A percentile compares a stretch with the other conserved stretches of the same genome.
phyloP scores from a whole-genome alignment of 83 land plant genomes.

The Thuja plicata region DNA sequence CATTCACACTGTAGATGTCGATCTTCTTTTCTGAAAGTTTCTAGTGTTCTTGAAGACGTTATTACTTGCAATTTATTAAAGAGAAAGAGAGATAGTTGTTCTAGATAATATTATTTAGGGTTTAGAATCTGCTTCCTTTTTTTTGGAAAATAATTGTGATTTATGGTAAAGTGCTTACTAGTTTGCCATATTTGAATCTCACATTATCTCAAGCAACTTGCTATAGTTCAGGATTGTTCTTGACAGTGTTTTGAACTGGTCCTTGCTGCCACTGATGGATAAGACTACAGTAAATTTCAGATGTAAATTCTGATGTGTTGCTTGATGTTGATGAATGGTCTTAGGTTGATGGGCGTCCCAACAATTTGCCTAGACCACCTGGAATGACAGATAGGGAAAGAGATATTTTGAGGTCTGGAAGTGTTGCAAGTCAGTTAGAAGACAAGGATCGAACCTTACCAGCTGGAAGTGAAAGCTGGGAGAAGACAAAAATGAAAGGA shows the following conservation, averaged over 20 bases:
- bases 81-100: not conserved
- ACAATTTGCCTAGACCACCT: constrained; percentile 47
- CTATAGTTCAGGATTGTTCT: not conserved
- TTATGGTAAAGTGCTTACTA: not conserved
- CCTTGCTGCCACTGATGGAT: not conserved
- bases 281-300: not conserved
- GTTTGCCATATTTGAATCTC: not conserved
- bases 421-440: constrained; percentile 41
- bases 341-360: constrained; percentile 71
- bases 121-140: not conserved
- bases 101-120: not conserved
- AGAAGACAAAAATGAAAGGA: constrained; percentile 79
- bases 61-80: not conserved
- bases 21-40: not conserved
- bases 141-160: not conserved
- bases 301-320: not conserved
- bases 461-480: constrained; percentile 78
- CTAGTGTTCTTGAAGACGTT: not conserved
- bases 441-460: constrained; percentile 68
- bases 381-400: constrained; percentile 58
- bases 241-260: not conserved
- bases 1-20: not conserved
- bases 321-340: not conserved
- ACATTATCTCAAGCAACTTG: not conserved
- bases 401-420: constrained; percentile 56